Conservation (phyloP, 1,284 basidiomycete species). For the Tausonia pullulans region DNA sequence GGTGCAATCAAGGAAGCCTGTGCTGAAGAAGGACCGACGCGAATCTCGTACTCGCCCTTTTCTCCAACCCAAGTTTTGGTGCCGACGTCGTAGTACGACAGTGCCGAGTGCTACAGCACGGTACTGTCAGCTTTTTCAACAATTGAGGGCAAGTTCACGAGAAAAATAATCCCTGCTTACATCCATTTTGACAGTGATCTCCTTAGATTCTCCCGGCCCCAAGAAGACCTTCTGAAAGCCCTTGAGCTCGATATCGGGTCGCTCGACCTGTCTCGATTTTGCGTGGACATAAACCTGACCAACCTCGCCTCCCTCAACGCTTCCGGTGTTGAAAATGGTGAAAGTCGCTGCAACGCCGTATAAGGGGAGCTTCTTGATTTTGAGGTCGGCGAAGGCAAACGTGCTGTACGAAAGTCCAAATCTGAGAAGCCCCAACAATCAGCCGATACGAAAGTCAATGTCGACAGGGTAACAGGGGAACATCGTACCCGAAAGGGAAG, state of each 20-base stretch:
- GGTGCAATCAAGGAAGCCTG: no score
- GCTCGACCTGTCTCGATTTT: slow-evolving; percentile 5
- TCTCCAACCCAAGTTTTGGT: slow-evolving; percentile 39
- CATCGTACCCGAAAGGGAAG: background rate
- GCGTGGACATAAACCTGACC: slow-evolving; percentile 23
- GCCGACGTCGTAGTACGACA: slow-evolving; percentile 41
- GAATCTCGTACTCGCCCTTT: slow-evolving; percentile 37
- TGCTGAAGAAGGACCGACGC: no score
- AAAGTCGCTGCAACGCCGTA: background rate
- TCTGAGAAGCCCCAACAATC: no score
- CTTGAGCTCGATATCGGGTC: slow-evolving; percentile 38
- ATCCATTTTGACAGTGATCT: slow-evolving; percentile 31
- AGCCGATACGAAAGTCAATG: no score
- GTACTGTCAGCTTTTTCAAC: no score
- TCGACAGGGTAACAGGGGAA: slow-evolving; percentile 9
- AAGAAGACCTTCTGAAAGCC: slow-evolving; percentile 42
- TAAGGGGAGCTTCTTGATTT: slow-evolving; percentile 1
- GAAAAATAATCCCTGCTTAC: slow-evolving; percentile 38
- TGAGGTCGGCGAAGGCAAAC: background rate
- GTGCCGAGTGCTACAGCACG: no score
- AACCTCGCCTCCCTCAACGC: slow-evolving; percentile 16
- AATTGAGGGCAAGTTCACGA: no score
- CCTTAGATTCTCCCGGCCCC: slow-evolving; percentile 36
- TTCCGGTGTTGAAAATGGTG: background rate
- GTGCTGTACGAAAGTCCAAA: slow-evolving; percentile 45